phyloP scores from a whole-genome alignment of 345 rosid species.

The Dipteronia sinensis region DNA sequence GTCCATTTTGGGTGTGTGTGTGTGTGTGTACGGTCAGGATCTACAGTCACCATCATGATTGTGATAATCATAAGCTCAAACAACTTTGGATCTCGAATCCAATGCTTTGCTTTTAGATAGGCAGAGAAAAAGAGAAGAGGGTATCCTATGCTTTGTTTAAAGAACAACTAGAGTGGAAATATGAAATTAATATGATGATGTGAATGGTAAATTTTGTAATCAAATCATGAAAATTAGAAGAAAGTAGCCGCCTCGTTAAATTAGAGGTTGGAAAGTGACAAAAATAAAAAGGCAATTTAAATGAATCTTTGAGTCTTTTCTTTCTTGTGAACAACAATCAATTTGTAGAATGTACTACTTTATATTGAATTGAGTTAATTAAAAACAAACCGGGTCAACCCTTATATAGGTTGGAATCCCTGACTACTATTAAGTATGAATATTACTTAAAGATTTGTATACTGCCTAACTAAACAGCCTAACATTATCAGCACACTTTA shows the following conservation, averaged over 20 bases:
- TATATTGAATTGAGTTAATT: too few relatives aligned
- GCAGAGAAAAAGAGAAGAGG: neutral
- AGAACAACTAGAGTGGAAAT: neutral
- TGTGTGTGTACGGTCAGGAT: neutral
- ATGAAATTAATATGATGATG: neutral
- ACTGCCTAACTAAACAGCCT: too few relatives aligned
- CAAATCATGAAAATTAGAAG: neutral
- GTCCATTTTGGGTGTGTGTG: neutral
- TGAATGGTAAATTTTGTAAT: neutral
- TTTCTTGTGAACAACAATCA: too few relatives aligned
- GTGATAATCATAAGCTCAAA: neutral
- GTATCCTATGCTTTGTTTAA: conserved; percentile 6
- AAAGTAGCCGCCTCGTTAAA: neutral
- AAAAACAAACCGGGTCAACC: too few relatives aligned
- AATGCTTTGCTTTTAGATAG: neutral
- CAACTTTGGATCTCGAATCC: neutral
- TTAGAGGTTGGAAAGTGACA: conserved; percentile 2
- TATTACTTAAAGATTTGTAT: too few relatives aligned
- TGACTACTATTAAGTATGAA: too few relatives aligned
- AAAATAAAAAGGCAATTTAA: neutral
- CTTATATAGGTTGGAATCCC: too few relatives aligned
- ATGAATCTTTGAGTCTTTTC: conserved; percentile 14
- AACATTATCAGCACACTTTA: too few relatives aligned
- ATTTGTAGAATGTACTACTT: too few relatives aligned
- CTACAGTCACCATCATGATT: neutral